Conservation (phyloP, 2,329 filamentous ascomycete genomes). For the Fusarium musae region DNA sequence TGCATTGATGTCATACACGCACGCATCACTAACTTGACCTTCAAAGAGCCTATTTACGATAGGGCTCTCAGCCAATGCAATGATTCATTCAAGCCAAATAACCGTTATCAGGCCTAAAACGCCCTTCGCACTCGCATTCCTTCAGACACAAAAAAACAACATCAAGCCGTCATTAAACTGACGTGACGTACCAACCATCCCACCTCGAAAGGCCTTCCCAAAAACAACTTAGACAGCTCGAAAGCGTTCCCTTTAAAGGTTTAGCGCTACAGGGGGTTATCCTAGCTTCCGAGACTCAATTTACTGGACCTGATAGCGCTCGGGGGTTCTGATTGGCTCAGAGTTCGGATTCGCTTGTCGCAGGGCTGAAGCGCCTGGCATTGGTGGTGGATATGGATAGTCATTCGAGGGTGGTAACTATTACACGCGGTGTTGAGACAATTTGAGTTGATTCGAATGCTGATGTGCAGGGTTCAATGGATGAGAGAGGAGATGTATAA, state of each 20-base stretch:
- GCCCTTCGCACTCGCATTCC: slow-evolving; percentile 6
- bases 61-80: too few species aligned
- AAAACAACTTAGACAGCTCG: slow-evolving; percentile 14
- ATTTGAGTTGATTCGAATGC: not conserved
- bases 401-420: not conserved
- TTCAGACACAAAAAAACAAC: not conserved
- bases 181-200: slow-evolving; percentile 17
- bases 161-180: slow-evolving; percentile 31
- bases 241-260: not conserved
- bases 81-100: not conserved
- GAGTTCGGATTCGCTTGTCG: slow-evolving; percentile 21
- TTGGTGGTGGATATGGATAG: not conserved
- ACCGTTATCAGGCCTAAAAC: not conserved
- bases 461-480: not conserved
- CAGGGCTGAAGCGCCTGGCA: slow-evolving; percentile 31
- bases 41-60: not conserved
- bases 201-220: slow-evolving; percentile 26
- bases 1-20: not conserved
- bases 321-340: not conserved
- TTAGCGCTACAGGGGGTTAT: not conserved
- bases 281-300: slow-evolving; percentile 18
- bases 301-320: not conserved
- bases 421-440: not conserved
- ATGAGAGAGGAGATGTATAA: not conserved
- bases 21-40: too few species aligned